Base-by-base conservation (phyloP, 2,329 filamentous ascomycete genomes). In the Ilyonectria mors-panacis region DNA sequence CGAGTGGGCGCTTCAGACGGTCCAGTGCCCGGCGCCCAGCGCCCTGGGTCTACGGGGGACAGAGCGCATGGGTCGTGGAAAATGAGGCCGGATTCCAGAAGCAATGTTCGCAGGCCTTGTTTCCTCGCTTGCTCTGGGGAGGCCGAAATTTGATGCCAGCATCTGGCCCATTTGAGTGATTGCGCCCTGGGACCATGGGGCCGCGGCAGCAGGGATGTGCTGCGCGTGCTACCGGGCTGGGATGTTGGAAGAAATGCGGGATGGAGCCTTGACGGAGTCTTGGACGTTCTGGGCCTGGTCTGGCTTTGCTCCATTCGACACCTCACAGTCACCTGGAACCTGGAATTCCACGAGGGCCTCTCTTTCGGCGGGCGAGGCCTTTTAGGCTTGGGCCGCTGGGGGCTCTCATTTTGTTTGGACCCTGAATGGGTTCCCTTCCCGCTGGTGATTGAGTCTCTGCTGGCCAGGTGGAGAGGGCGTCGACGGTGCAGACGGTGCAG, bases 21-120 rank as follows among this genome's bases (percentile, higher is more conserved):
- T 57, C 26, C 37, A 45, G 15, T 26, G 13, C 13, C 33, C 10
- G 9, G 21, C 9, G 30, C 48, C 48, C 48, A 33, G 28, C 48
- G 50, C 50, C 4, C 19, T 35, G 50, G 48, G 47, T 30, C 47
- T 23, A 50, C 26, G n/a, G 26, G 17, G 15, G 48, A 51, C 26
- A 30, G 26, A 53, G 30, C 28, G 50, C 50, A 53, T 47, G 50
- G 28, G 28, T 17, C 28, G 17, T 19, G 44, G 23, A 61, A 54
- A 54, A 54, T 54, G 59, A 61, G 59, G 10, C 51, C 48, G 45
- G 57, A 65, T 65, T 65, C 63, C 57, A 65, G 53, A 62, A 57
- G 63, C 63, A 63, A 58, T 50, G 37, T 59, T 56, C 63, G 63
- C 54, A 42, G 61, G 61, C 33, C 55, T 63, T 64, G 62, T 59